phyloP scores from a whole-genome alignment of 345 rosid genomes.

The Trapa incisa region DNA sequence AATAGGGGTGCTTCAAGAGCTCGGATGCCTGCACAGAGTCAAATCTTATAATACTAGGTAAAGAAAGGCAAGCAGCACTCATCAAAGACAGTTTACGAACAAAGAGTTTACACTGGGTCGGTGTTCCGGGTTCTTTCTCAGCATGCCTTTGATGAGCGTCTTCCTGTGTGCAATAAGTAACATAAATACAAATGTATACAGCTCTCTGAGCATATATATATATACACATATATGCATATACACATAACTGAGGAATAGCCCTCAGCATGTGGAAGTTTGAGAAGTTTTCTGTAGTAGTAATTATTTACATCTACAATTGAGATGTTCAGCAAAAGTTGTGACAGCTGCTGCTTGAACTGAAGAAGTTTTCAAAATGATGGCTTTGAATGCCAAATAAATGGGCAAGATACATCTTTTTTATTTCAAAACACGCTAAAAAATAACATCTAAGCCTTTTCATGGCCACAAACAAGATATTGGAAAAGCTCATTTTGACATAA shows the following conservation, averaged over 20 bases:
- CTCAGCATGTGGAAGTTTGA: too few relatives aligned
- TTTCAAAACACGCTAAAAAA: neutral
- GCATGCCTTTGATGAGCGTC: slow-evolving; percentile 81
- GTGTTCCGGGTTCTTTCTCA: slow-evolving; percentile 93
- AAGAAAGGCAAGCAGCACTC: neutral
- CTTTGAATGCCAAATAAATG: neutral
- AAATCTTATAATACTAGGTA: slow-evolving; percentile 7
- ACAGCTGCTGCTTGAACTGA: too few relatives aligned
- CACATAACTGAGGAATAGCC: too few relatives aligned
- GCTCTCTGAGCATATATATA: too few relatives aligned
- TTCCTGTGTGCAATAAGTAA: slow-evolving; percentile 5
- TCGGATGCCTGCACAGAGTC: slow-evolving; percentile 60
- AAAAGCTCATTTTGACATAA: neutral
- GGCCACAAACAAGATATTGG: neutral
- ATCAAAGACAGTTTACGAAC: slow-evolving; percentile 9
- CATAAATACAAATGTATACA: too few relatives aligned
- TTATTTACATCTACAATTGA: too few relatives aligned
- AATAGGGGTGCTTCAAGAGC: slow-evolving; percentile 89
- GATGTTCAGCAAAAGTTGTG: too few relatives aligned
- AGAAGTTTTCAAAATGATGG: too few relatives aligned
- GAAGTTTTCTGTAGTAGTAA: too few relatives aligned
- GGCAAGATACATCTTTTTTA: neutral
- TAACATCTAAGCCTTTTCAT: too few relatives aligned
- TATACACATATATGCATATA: too few relatives aligned
- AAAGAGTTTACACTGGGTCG: slow-evolving; percentile 69